Base-by-base conservation (phyloP, 1,284 basidiomycete species). In the Cryptococcus jaspeensis region DNA sequence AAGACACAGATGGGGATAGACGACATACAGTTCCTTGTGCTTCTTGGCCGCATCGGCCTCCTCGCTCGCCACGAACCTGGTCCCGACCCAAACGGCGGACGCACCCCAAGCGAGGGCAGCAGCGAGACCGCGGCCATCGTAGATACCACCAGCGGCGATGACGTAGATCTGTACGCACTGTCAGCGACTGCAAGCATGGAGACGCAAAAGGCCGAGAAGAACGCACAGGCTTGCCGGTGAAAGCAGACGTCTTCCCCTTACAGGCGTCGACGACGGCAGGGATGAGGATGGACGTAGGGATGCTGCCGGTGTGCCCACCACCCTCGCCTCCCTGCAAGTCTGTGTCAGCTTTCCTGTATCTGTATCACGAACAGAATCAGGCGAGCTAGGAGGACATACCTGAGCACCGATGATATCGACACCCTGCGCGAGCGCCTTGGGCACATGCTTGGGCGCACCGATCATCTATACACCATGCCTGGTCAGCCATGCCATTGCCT, bases 401-500 rank as follows among this genome's bases (percentile, higher is more conserved):
- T 94, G 92, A 1, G 90, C 89, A 69, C 90, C 92, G 72, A 94
- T 92, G 61, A 94, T 80, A 70, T 94, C 92, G 38, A 88, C 87
- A 47, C 91, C 91, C 35, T 81, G 86, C 8, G 82, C 87, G 41
- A 92, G 81, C 8, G 90, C 90, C 74, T 91, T 90, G 51, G 79
- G 64, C 45, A 89, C 89, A 74, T 93, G 91, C 74, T 90, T 92
- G 5, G 89, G 89, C 73, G 89, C 87, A 15, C 90, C 91, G 63
- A 95, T 87, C 90, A 94, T 94, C 79, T 85, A 48, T 20, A 23
- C 13, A 28, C 15, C 8, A 3, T 15, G n/a, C n/a, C n/a, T n/a
- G n/a, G 41, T 65, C 48, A 63, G 53, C 56, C 18, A 1, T 7
- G 0, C 18, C 23, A 7, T 47, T 18, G n/a, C n/a, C 32, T 32